These are phyloP conservation scores for Juglanconis oblonga DNA, from an alignment of 2,329 filamentous ascomycete genomes.

Conservation along the genomic window DNA sequence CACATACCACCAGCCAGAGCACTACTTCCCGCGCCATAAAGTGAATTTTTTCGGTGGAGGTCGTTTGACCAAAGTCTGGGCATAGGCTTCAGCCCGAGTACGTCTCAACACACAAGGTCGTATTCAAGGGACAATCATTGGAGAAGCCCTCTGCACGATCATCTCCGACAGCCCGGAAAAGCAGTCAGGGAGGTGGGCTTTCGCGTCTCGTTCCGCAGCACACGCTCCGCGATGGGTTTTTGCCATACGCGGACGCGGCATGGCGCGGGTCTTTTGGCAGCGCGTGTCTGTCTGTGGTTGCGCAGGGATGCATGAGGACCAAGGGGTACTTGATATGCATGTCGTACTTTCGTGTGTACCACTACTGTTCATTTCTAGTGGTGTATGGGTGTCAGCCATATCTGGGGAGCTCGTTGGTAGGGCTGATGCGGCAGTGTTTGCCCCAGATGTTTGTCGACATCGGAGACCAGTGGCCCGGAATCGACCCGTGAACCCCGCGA, in stretches of 20 bases:
- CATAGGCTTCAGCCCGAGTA: no score
- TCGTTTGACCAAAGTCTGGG: no score
- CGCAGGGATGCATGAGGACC: no score
- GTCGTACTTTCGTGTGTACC: not conserved
- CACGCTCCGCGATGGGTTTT: not conserved
- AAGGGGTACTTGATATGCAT: no score
- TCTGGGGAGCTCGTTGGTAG: not conserved
- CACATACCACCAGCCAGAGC: no score
- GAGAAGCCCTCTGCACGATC: no score
- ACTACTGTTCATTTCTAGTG: not conserved
- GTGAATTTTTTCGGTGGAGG: no score
- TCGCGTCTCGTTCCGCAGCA: not conserved
- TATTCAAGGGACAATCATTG: no score
- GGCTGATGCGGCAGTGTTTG: not conserved
- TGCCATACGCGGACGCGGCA: not conserved
- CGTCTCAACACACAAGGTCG: no score
- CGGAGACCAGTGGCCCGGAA: not conserved
- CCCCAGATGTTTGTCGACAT: not conserved
- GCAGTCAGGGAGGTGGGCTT: not conserved
- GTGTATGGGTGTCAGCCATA: not conserved
- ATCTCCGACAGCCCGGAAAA: no score
- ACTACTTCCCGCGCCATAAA: no score
- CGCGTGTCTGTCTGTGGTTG: no score
- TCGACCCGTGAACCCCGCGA: not conserved
- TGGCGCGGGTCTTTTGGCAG: not conserved